Base-by-base conservation (phyloP, 1,284 basidiomycete species). In the Leccinum holopus region DNA sequence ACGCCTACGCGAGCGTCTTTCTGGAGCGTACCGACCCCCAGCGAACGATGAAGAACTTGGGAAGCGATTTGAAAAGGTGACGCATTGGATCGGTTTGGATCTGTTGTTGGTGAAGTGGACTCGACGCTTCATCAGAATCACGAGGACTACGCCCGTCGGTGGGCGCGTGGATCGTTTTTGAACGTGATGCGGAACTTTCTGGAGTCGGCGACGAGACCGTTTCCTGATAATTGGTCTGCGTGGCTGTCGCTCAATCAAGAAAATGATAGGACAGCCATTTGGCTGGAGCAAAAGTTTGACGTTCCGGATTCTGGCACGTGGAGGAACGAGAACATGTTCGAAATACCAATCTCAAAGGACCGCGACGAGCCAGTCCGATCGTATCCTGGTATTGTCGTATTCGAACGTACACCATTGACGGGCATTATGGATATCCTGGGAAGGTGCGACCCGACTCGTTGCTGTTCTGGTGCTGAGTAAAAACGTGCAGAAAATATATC, bases 191-290 rank as follows among this genome's bases (percentile, higher is more conserved):
- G 77, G 49, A 68, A 72, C 16, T 79, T 81, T 58, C 68, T 85
- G 47, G 74, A 79, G 61, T 71, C 68, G 10, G 66, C 63, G 37
- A 64, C n/a, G 61, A 69, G 37, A 68, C 67, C 61, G 59, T 62
- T 67, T 64, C 71, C 68, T 37, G 69, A 69, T 8, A 69, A 78
- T 30, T 90, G 87, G 86, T 78, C 79, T 28, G 71, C 63, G 25
- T 91, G 89, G 90, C 68, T 91, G n/a, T 88, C 88, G 2, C 77
- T 84, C 69, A 91, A 91, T 69, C 82, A 83, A 3, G 85, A 85
- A 59, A 84, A 80, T 66, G 90, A 91, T 67, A 83, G 82, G 12
- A 91, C 89, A 6, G 89, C 89, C 3, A 89, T 90, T 51, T 91
- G 89, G 90, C 67, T 91, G 54, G 85, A 90, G 69, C 80, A 80